Base-by-base conservation (phyloP, 768 basidiomycete genomes). In the Termitomyces sp. region DNA sequence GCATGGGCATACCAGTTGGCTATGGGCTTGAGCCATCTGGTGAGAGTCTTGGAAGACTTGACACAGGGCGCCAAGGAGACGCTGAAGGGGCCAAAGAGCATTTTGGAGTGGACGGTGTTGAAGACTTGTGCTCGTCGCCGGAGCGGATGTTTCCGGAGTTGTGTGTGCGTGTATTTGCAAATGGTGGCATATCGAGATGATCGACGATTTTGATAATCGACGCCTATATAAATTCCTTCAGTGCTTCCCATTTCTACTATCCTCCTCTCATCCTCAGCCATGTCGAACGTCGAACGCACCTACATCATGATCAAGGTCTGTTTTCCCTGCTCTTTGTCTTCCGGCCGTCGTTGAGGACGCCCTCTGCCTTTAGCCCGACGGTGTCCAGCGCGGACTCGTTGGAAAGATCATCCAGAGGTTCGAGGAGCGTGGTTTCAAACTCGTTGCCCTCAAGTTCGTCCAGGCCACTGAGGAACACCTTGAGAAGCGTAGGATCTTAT, bases 251-350 rank as follows among this genome's bases (percentile, higher is more conserved):
- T 63, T 59, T 28, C 28, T 28, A 28, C 57, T 58, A 56, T 61
- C 61, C 61, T 65, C 63, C 57, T 66, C 67, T 67, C 65, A 67
- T 68, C 72, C 64, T 55, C 71, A 75, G 74, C 44, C 58, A 91
- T 90, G 90, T 88, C 92, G 68, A 76, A 77, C 73, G 70, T 66
- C 57, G 95, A 98, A 75, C 94, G 93, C 77, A 96, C 96, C 77
- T 98, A 96, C 82, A 98, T 98, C 84, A 98, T 98, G 96, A 85
- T 98, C 89, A 99, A 98, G 94, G 93, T 89, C 58, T 51, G 70
- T 33, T 20, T 55, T 18, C 68, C n/a, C 32, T 15, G 22, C 20
- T n/a, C 6, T 24, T 56, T 18, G 32, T 39, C 38, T 36, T 33
- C 16, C 39, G 15, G 22, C 44, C 28, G 32, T 59, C 55, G 57